Conservation (phyloP, 208 protist genomes). For the Porcisia hertigi region DNA sequence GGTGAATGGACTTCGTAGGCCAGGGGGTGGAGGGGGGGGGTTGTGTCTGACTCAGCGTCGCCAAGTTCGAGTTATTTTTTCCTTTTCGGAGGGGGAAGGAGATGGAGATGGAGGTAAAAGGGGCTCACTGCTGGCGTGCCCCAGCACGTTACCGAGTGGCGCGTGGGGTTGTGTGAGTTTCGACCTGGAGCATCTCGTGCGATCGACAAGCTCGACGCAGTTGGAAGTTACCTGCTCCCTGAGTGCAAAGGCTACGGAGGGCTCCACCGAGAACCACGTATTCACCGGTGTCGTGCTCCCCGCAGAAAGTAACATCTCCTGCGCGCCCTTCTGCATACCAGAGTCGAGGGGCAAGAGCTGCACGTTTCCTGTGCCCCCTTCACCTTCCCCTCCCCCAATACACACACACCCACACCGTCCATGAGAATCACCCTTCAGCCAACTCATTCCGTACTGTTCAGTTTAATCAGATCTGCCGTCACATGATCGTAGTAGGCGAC, state of each 20-base stretch:
- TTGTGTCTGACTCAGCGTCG: too few species aligned
- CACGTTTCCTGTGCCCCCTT: slow-evolving; percentile 35
- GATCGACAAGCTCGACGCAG: slow-evolving; percentile 4
- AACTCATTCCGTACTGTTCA: slow-evolving; percentile 31
- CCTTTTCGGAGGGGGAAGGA: background rate
- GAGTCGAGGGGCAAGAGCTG: slow-evolving; percentile 60
- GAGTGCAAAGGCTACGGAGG: slow-evolving; percentile 30
- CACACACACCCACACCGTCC: background rate
- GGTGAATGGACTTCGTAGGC: too few species aligned
- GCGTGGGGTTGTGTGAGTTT: background rate
- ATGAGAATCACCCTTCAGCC: background rate
- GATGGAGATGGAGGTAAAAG: background rate
- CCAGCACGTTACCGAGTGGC: background rate
- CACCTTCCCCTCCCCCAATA: slow-evolving; percentile 32
- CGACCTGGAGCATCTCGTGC: background rate
- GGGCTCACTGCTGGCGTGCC: background rate
- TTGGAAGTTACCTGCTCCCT: slow-evolving; percentile 46
- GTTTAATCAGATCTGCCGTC: slow-evolving; percentile 84
- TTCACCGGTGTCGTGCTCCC: slow-evolving; percentile 19
- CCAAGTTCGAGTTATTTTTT: too few species aligned
- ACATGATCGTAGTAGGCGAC: slow-evolving; percentile 80
- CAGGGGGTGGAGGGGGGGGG: too few species aligned
- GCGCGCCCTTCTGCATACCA: slow-evolving; percentile 34
- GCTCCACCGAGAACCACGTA: slow-evolving; percentile 41
- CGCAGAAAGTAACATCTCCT: slow-evolving; percentile 59